These are phyloP conservation scores for Saccharum hybrid DNA, from an alignment of 202 grass and related monocot species.

Conservation along the genomic window DNA sequence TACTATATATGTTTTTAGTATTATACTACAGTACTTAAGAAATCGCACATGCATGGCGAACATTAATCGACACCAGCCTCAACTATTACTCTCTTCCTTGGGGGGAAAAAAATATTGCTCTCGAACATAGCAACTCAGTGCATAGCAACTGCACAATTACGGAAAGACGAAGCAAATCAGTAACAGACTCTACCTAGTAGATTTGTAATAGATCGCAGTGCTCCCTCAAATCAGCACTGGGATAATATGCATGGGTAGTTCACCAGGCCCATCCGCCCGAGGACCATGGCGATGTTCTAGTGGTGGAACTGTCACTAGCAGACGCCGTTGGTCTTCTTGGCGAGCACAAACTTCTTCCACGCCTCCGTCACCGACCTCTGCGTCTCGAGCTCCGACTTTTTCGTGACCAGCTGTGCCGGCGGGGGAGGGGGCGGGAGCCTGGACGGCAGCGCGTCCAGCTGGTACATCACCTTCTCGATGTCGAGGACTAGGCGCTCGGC, in stretches of 20 bases:
- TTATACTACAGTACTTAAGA: no score
- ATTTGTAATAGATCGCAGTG: not conserved
- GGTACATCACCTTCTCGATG: constrained; percentile 76
- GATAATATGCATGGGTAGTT: no score
- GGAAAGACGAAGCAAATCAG: constrained; percentile 16
- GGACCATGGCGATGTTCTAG: not conserved
- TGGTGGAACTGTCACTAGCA: constrained; percentile 55
- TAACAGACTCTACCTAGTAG: not conserved
- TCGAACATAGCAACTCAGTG: not conserved
- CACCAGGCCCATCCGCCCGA: not conserved
- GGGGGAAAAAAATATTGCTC: not conserved
- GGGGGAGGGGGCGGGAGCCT: constrained; percentile 42
- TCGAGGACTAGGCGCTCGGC: constrained; percentile 85
- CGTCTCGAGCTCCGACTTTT: constrained; percentile 59
- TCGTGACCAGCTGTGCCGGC: constrained; percentile 41
- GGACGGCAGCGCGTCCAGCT: constrained; percentile 82
- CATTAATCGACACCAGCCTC: not conserved
- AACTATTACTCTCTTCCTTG: not conserved
- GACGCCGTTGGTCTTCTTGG: constrained; percentile 77
- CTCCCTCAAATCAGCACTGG: constrained; percentile 18
- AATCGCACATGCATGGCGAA: not conserved
- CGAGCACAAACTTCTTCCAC: constrained; percentile 72
- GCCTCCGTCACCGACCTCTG: constrained; percentile 69
- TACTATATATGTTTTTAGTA: no score
- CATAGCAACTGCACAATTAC: constrained; percentile 24